Evolutionary conservation across 495 filamentous ascomycete species (phyloP).

Genomic region (Filosporella fistucella): DNA sequence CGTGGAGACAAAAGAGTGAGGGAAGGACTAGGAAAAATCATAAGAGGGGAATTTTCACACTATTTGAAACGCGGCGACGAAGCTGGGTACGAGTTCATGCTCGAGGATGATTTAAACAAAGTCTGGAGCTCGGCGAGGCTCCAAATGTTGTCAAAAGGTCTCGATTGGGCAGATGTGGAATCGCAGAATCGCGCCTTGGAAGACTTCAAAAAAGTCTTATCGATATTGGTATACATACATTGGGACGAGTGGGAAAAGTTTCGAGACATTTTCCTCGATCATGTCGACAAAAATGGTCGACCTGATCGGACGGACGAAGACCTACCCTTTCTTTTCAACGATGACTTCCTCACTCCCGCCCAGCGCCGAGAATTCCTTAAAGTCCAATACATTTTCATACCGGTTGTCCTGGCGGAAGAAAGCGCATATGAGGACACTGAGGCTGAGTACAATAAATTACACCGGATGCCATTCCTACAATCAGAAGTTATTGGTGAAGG

Average conservation of each 20-base stretch:
- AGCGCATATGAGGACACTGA: not conserved
- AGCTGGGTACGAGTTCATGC: conserved; percentile 2
- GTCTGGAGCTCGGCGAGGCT: conserved; percentile 2
- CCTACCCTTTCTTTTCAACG: not conserved
- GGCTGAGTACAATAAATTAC: not conserved
- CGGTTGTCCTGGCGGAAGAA: conserved; percentile 5
- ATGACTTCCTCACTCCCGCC: not conserved
- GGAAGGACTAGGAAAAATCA: too few species aligned
- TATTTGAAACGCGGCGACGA: not conserved
- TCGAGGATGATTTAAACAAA: not conserved
- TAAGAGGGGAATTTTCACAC: too few species aligned
- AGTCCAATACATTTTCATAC: conserved; percentile 10
- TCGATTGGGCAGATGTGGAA: not conserved
- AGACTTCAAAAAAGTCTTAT: conserved; percentile 2
- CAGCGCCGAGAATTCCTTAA: not conserved
- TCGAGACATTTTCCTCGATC: conserved; percentile 1
- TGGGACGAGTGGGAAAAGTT: conserved; percentile 13
- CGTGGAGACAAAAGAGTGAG: too few species aligned
- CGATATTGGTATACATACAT: conserved; percentile 7
- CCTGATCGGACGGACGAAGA: not conserved
- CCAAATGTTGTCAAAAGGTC: not conserved
- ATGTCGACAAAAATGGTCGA: too few species aligned
- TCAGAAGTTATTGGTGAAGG: conserved; percentile 1
- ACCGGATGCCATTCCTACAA: conserved; percentile 3
- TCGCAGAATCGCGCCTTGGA: not conserved